Conservation (phyloP, 257 asterid species). For the Penstemon newberryi region DNA sequence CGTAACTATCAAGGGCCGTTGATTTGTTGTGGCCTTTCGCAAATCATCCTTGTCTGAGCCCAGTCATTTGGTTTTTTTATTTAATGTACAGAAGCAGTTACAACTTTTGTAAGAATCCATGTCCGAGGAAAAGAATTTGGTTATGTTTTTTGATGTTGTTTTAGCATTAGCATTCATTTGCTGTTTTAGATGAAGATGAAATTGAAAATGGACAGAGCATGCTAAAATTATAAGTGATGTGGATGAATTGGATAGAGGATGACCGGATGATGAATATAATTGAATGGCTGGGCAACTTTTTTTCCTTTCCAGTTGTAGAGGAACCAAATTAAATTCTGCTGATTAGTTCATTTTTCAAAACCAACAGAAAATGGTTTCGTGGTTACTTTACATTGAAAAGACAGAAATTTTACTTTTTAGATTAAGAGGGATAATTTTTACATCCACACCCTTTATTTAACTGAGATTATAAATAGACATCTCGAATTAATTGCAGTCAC, state of each 20-base stretch:
- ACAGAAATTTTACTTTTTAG: too few species aligned
- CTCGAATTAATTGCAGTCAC: too few species aligned
- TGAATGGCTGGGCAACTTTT: neutral
- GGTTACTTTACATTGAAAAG: too few species aligned
- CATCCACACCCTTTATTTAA: too few species aligned
- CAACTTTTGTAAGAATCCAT: neutral
- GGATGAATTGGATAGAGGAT: too few species aligned
- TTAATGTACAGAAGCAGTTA: constrained; percentile 3
- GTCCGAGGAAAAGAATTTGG: neutral
- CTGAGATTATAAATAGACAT: too few species aligned
- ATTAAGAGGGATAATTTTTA: too few species aligned
- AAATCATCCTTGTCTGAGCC: constrained; percentile 5
- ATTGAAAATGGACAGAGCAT: neutral
- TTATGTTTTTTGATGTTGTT: neutral
- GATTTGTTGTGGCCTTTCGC: constrained; percentile 14
- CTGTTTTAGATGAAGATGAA: neutral
- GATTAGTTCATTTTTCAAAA: too few species aligned
- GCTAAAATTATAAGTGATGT: too few species aligned
- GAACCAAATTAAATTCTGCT: too few species aligned
- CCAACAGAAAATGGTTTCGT: too few species aligned
- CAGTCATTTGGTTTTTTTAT: constrained; percentile 5
- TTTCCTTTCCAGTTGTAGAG: too few species aligned
- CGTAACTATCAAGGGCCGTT: constrained; percentile 1
- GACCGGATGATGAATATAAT: neutral
- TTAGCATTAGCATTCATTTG: neutral